These are phyloP conservation scores for Salix purpurea DNA, from an alignment of 345 rosid species.

Conservation along the genomic window DNA sequence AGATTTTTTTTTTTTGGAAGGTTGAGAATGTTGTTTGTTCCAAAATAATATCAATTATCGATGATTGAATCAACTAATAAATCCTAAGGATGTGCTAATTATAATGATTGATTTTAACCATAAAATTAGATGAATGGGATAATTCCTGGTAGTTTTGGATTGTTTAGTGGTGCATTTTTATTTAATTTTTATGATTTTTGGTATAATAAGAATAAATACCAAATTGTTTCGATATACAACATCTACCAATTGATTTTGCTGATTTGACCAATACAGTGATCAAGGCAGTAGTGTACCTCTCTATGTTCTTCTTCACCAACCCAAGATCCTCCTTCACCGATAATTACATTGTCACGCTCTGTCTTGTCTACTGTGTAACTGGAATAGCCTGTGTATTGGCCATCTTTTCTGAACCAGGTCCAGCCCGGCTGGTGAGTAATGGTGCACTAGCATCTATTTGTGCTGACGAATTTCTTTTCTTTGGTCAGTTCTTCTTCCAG, in stretches of 20 bases:
- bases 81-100: too few species aligned
- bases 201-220: not conserved
- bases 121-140: too few species aligned
- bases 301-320: constrained; percentile 90
- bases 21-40: too few species aligned
- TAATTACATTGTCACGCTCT: constrained; percentile 72
- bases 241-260: not conserved
- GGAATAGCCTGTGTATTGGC: constrained; percentile 85
- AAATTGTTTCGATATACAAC: too few species aligned
- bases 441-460: not conserved
- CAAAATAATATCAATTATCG: too few species aligned
- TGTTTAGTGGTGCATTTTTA: too few species aligned
- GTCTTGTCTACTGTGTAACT: constrained; percentile 92
- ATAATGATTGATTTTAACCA: too few species aligned
- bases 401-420: constrained; percentile 70
- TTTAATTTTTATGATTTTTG: too few species aligned
- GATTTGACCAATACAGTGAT: constrained; percentile 46
- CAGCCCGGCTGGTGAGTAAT: constrained; percentile 87
- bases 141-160: too few species aligned
- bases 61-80: too few species aligned
- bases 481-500: constrained; percentile 95
- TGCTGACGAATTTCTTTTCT: constrained; percentile 11
- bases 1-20: too few species aligned
- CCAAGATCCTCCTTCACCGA: constrained; percentile 79
- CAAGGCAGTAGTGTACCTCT: constrained; percentile 85